These are phyloP conservation scores for Lentinula edodes DNA, from an alignment of 768 basidiomycete species.

Conservation along the genomic window DNA sequence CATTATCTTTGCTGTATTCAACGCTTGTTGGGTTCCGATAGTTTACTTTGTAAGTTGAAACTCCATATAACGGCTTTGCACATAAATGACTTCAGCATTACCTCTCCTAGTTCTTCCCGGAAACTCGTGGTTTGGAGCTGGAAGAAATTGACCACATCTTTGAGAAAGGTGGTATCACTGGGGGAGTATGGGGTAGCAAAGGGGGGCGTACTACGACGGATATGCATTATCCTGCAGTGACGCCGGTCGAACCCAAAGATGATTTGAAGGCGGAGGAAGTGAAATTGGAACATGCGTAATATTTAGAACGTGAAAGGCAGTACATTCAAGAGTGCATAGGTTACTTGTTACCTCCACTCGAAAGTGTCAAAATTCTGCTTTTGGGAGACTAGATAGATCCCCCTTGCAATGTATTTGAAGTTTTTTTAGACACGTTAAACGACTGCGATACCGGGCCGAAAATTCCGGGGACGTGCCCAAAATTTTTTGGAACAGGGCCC, in stretches of 20 bases:
- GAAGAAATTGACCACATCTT: slow-evolving; percentile 35
- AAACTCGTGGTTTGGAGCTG: slow-evolving; percentile 32
- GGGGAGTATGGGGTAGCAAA: slow-evolving; percentile 31
- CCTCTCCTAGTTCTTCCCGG: slow-evolving; percentile 21
- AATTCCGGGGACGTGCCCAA: no score
- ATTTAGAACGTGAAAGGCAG: no score
- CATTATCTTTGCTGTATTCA: slow-evolving; percentile 40
- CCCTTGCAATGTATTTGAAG: no score
- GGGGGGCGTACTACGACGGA: slow-evolving; percentile 26
- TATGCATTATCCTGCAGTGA: slow-evolving; percentile 1
- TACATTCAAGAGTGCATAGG: no score
- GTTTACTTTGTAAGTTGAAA: slow-evolving; percentile 12
- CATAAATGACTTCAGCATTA: slow-evolving; percentile 9
- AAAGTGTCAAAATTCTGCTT: no score
- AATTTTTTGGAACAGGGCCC: neutral
- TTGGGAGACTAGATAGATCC: no score
- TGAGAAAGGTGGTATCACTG: slow-evolving; percentile 35
- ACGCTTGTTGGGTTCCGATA: slow-evolving; percentile 37
- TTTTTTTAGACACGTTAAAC: no score
- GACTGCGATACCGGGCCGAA: no score
- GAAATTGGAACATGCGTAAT: neutral
- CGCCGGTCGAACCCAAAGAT: neutral
- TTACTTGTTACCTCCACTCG: no score
- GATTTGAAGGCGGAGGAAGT: slow-evolving; percentile 2
- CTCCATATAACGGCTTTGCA: neutral